Percentiles rank a stretch among this genome's conserved stretches.
These are phyloP conservation scores for Diaporthe longicolla DNA, from an alignment of 2,329 filamentous ascomycete genomes.

Conservation along the genomic window DNA sequence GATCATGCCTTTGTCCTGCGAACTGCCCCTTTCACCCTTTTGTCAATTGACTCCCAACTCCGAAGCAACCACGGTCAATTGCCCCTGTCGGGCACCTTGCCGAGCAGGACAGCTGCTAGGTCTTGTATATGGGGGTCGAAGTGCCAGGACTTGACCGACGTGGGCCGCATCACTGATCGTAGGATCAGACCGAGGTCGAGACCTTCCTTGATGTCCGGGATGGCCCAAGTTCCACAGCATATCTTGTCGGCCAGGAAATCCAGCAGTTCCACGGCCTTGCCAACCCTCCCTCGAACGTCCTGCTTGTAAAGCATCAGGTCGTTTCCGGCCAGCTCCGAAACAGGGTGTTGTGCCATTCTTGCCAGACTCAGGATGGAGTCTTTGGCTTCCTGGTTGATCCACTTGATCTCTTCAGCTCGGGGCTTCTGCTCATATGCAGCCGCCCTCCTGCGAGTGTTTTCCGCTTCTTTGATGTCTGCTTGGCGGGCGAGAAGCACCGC, in stretches of 20 bases:
- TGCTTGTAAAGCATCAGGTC: neutral
- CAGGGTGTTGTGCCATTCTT: neutral
- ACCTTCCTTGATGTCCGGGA: neutral
- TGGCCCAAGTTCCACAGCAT: neutral
- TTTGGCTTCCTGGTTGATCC: neutral
- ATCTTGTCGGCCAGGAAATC: conserved; percentile 2
- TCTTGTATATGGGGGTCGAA: neutral
- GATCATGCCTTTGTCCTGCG: too few relatives aligned
- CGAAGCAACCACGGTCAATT: neutral
- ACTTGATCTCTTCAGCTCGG: neutral
- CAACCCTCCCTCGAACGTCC: neutral
- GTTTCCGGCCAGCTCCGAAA: too few relatives aligned
- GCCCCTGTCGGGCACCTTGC: neutral
- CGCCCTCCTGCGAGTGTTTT: neutral
- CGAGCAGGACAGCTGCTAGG: neutral
- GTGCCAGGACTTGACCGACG: neutral
- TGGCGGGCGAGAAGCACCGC: neutral
- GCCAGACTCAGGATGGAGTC: neutral
- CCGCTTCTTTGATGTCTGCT: neutral
- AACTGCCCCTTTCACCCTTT: neutral
- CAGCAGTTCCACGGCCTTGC: neutral
- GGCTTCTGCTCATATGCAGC: neutral
- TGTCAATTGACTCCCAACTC: too few relatives aligned
- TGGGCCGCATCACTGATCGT: neutral
- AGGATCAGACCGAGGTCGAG: neutral